Evolutionary conservation across 2,329 filamentous ascomycete genomes (phyloP), one percentile per base, ranked within the genome.

Genomic region (Zasmidium cellare): DNA sequence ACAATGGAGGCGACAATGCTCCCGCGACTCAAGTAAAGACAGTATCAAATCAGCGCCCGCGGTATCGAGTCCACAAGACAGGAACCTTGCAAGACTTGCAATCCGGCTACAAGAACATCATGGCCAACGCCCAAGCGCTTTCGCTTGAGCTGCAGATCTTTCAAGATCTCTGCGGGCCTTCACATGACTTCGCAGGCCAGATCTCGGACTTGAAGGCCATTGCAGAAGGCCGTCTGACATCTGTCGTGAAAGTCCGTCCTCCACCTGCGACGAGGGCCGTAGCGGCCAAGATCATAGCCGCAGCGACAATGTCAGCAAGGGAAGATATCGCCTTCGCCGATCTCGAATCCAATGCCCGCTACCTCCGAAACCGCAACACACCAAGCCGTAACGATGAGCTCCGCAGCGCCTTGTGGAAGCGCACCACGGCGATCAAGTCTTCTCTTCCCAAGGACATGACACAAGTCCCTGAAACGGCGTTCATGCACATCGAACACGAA

Each of bases 401-500:
- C 9, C 7, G 55, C 19, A 35, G 47, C 16, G 45, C 55, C 2
- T 28, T 53, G 5, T 25, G 20, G 25, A 57, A 53, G 25, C 45
- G 55, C n/a, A 45, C 55, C 11, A 44, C 49, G 20, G 55, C 55
- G 2, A 46, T 57, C 44, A 53, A 57, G n/a, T 45, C 50, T 9
- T 28, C 45, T 16, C 51, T 57, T 14, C 25, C 55, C 1, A 18
- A 6, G 5, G 16, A 41, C 12, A 20, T 53, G 5, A 23, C 16
- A 3, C 14, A 31, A 9, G 18, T 45, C 1, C 20, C 47, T 1
- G 51, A 57, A 25, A 22, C 24, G 16, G 46, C 55, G 9, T 53
- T 52, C 41, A 57, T 57, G 55, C 55, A 57, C 22, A 28, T 53
- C 9, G 55, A 57, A n/a, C 55, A 53, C 22, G 55, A 57, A 35